phyloP scores from a whole-genome alignment of 169 alveolate species.

The Nephromyces sp. region DNA sequence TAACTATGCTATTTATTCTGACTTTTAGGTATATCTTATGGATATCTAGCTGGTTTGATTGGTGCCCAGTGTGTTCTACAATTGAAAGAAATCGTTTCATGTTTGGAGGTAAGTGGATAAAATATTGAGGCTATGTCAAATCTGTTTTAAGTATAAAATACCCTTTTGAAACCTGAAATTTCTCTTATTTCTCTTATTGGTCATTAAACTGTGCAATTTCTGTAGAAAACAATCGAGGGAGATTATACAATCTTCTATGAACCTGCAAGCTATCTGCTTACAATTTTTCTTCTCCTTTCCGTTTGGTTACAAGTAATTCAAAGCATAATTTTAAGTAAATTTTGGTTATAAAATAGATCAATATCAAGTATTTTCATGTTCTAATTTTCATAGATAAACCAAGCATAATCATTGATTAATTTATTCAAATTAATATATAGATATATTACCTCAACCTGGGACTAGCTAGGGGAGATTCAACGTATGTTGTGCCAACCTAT shows the following conservation, averaged over 20 bases:
- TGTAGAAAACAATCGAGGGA: too few species aligned
- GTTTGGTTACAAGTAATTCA: conserved; percentile 39
- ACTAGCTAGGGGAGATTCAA: conserved; percentile 65
- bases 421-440: conserved; percentile 29
- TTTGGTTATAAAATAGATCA: too few species aligned
- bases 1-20: too few species aligned
- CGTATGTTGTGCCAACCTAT: conserved; percentile 64
- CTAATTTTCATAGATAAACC: too few species aligned
- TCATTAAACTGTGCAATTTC: too few species aligned
- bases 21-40: conserved; percentile 55
- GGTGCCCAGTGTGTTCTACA: conserved; percentile 70
- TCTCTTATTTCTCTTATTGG: neutral
- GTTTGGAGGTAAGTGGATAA: conserved; percentile 25
- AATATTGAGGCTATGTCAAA: too few species aligned
- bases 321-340: neutral
- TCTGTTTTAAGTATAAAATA: neutral
- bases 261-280: conserved; percentile 51
- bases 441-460: conserved; percentile 65
- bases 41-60: conserved; percentile 62
- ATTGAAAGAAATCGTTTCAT: conserved; percentile 63
- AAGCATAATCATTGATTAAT: neutral
- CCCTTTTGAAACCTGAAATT: neutral
- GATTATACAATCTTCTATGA: too few species aligned
- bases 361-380: too few species aligned
- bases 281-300: conserved; percentile 50